These are phyloP conservation scores for Colletotrichum tabaci DNA, from an alignment of 2,329 filamentous ascomycete genomes.

Conservation along the genomic window DNA sequence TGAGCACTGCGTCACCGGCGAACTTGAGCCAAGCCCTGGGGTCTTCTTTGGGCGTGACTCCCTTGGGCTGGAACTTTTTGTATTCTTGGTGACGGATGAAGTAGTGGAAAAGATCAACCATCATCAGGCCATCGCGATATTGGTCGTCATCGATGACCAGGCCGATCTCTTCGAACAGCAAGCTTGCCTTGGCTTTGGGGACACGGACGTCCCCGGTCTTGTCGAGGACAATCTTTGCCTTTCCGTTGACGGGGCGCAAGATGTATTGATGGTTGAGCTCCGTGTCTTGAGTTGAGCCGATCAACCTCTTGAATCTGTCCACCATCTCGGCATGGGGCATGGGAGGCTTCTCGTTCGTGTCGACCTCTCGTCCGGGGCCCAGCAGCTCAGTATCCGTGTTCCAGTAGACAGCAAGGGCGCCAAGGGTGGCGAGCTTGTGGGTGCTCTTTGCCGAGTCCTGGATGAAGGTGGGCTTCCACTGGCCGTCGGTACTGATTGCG, in stretches of 20 bases:
- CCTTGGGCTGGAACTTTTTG: conserved; percentile 91
- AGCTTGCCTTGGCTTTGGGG: conserved; percentile 89
- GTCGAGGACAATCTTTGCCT: conserved; percentile 94
- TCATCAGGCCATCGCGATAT: conserved; percentile 97
- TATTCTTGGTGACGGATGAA: conserved; percentile 98
- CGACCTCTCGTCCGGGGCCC: conserved; percentile 83
- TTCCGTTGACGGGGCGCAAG: conserved; percentile 93
- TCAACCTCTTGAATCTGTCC: conserved; percentile 82
- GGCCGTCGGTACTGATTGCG: conserved; percentile 92
- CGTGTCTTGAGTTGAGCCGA: conserved; percentile 77
- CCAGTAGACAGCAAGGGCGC: conserved; percentile 95
- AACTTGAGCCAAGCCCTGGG: conserved; percentile 94
- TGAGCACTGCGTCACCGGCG: conserved; percentile 88
- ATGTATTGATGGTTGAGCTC: conserved; percentile 87
- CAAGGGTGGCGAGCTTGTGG: conserved; percentile 93
- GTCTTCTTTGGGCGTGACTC: conserved; percentile 85
- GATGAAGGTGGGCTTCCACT: conserved; percentile 97
- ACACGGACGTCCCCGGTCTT: conserved; percentile 86
- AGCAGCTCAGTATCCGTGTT: conserved; percentile 92
- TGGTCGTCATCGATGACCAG: conserved; percentile 98
- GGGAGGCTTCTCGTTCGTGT: conserved; percentile 70
- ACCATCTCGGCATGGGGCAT: conserved; percentile 84
- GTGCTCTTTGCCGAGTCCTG: conserved; percentile 87
- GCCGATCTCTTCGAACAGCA: conserved; percentile 97
- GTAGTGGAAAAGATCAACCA: conserved; percentile 98